phyloP scores from a whole-genome alignment of 2,329 filamentous ascomycete species.

The Ophiostoma ulmi region DNA sequence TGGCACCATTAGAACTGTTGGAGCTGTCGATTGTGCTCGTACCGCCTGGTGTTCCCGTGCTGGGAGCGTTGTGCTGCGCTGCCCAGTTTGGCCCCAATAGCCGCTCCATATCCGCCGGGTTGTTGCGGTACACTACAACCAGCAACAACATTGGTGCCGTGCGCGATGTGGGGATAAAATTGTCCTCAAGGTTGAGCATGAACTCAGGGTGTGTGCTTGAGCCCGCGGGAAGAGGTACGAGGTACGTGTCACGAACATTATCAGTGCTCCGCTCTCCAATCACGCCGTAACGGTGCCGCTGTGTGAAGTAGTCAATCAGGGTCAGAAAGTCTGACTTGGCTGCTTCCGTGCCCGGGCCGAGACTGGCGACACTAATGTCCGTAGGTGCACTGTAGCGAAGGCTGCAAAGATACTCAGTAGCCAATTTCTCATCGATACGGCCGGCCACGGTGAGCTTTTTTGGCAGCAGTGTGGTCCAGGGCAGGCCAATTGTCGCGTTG shows the following conservation, averaged over 20 bases:
- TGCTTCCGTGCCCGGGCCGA: conserved; percentile 59
- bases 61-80: conserved; percentile 29
- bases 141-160: conserved; percentile 74
- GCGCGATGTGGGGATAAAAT: conserved; percentile 66
- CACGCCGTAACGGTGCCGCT: conserved; percentile 80
- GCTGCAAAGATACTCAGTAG: conserved; percentile 85
- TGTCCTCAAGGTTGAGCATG: conserved; percentile 80
- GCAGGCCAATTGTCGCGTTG: conserved; percentile 46
- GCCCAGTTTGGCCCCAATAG: conserved; percentile 34
- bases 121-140: conserved; percentile 75
- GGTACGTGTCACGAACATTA: conserved; percentile 83
- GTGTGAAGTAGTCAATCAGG: conserved; percentile 82
- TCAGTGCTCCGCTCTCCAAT: conserved; percentile 68
- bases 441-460: conserved; percentile 65
- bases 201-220: conserved; percentile 72
- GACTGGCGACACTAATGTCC: conserved; percentile 74
- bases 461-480: conserved; percentile 73
- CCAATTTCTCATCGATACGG: conserved; percentile 74
- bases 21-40: background rate
- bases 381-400: conserved; percentile 75
- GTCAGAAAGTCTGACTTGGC: conserved; percentile 62
- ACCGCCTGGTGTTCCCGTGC: background rate
- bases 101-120: conserved; percentile 39
- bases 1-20: background rate
- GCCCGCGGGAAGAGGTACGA: conserved; percentile 77